phyloP scores from a whole-genome alignment of 306 rosid species.

The Hylodesmum podocarpum region DNA sequence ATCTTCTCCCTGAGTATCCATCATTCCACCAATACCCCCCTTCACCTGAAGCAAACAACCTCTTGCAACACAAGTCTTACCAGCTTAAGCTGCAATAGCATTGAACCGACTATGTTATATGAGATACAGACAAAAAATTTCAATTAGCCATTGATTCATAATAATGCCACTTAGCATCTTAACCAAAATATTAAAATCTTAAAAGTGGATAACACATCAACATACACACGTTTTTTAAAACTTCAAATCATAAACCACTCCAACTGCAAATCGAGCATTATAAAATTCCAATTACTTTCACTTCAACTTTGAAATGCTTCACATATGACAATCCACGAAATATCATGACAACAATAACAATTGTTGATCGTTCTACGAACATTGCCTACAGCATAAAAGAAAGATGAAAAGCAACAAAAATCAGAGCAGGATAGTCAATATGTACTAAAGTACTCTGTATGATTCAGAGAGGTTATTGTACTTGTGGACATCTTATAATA shows the following conservation, averaged over 20 bases:
- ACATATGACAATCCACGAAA: slow-evolving; percentile 10
- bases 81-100: slow-evolving; percentile 39
- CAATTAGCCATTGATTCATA: neutral
- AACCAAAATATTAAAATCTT: neutral
- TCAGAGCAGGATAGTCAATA: slow-evolving; percentile 23
- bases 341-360: neutral
- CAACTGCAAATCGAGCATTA: slow-evolving; percentile 11
- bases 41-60: slow-evolving; percentile 48
- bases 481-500: neutral
- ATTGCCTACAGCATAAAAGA: slow-evolving; percentile 2
- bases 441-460: neutral
- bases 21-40: slow-evolving; percentile 34
- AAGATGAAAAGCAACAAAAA: neutral
- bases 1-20: slow-evolving; percentile 43
- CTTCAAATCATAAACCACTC: neutral
- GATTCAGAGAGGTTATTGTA: neutral
- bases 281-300: neutral
- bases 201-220: neutral
- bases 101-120: neutral
- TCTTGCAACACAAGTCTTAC: slow-evolving; percentile 22
- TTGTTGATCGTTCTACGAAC: neutral
- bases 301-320: slow-evolving; percentile 21
- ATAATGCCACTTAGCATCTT: neutral
- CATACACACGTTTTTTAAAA: neutral
- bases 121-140: neutral